These are phyloP conservation scores for Ramaria sp. DNA, from an alignment of 768 basidiomycete genomes.

Conservation along the genomic window DNA sequence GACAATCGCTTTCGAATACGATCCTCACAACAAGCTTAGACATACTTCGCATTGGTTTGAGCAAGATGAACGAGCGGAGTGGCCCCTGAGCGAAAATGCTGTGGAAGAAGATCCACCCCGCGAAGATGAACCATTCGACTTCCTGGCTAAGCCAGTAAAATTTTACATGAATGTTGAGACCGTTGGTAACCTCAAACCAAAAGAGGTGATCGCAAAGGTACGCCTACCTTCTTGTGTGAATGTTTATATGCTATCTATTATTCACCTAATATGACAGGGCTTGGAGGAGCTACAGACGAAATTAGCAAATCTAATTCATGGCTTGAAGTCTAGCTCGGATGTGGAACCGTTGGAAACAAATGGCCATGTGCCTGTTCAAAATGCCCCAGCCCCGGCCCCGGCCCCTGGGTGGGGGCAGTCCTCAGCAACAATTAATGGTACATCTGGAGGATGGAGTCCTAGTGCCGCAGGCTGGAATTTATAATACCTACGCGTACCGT, in stretches of 20 bases:
- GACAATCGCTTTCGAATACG: constrained; percentile 93
- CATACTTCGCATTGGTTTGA: constrained; percentile 97
- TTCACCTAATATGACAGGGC: constrained; percentile 34
- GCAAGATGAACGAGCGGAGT: constrained; percentile 67
- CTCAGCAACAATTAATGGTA: not conserved
- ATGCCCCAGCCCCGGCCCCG: constrained; percentile 20
- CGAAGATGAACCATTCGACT: constrained; percentile 82
- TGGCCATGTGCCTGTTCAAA: constrained; percentile 25
- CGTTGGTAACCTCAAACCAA: constrained; percentile 79
- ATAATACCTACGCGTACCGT: not conserved
- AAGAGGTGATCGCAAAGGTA: constrained; percentile 85
- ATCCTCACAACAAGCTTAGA: constrained; percentile 92
- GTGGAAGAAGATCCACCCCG: constrained; percentile 71
- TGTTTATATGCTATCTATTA: not conserved
- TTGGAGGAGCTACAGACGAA: constrained; percentile 72
- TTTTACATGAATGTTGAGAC: constrained; percentile 96
- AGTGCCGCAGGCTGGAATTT: constrained; percentile 4
- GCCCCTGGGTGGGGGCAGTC: constrained; percentile 9
- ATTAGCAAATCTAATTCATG: constrained; percentile 68
- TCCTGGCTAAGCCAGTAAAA: constrained; percentile 72
- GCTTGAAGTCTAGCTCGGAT: constrained; percentile 55
- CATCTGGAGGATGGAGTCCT: constrained; percentile 5
- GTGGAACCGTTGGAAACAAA: constrained; percentile 36
- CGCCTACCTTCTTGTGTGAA: constrained; percentile 3
- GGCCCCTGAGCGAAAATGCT: constrained; percentile 86